Evolutionary conservation across 768 basidiomycete genomes (phyloP), one percentile per base, ranked within the genome.

Genomic region (Strobilomyces confusus): DNA sequence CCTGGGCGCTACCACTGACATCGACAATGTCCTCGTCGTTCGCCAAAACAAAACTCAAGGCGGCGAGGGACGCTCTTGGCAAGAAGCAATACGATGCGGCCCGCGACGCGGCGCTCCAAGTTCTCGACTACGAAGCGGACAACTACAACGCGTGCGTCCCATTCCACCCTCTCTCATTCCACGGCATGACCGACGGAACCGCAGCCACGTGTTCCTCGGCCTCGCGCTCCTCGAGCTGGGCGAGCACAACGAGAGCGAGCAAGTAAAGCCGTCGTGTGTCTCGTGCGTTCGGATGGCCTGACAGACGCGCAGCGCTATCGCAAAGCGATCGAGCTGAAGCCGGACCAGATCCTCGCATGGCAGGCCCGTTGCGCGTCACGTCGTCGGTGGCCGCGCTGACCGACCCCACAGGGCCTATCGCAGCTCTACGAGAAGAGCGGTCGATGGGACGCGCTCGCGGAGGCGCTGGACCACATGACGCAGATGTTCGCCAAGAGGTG

Each of bases 121-220:
- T 85, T 9, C 72, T 92, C 17, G 83, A 85, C 34, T 84, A 82
- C 58, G 94, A 97, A 52, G 78, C 86, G 1, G 80, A 82, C 40
- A 93, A 92, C 63, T 95, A 95, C 65, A 84, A 88, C 63, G 94
- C 90, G 92, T 95, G 67, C 63, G 87, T 78, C 43, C 19, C 26
- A 40, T n/a, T 40, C 43, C 7, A 4, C 20, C 33, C 56, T 20
- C 47, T 32, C 41, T 25, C n/a, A 17, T 36, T 33, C 17, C 19
- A n/a, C 26, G 9, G 37, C 45, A 20, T 26, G 29, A 40, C 54
- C 49, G 33, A 63, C 34, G 20, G 46, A 38, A 40, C 15, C 17
- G 29, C 66, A 98, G 95, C 5, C 81, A 88, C 66, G 87, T 97
- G 22, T 97, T 94, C 65, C 78, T 91, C 25, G 94, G 86, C 3